Evolutionary conservation across 371 early-diverging fungal genomes (phyloP).

Genomic region (Mucor lusitanicus): DNA sequence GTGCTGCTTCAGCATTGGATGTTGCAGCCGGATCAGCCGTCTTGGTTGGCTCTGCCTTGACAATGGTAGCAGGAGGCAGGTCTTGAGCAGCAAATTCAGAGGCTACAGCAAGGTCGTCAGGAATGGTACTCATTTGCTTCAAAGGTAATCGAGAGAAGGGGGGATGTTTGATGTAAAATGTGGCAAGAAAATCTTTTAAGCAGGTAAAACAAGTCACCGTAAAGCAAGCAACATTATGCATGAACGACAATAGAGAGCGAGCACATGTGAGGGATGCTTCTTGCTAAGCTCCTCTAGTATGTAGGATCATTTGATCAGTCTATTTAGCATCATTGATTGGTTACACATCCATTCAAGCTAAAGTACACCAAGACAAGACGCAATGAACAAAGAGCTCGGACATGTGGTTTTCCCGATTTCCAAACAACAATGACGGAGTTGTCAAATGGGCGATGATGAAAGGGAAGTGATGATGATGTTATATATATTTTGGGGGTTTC

Average conservation of each 20-base stretch:
- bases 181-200: not conserved
- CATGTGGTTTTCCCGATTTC: not conserved
- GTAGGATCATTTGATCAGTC: not conserved
- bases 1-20: not conserved
- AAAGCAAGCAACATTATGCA: not conserved
- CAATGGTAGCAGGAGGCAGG: not conserved
- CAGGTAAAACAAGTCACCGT: conserved; percentile 12
- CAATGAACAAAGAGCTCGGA: not conserved
- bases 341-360: not conserved
- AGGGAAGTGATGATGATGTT: not conserved
- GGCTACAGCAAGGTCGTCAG: conserved; percentile 13
- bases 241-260: no score
- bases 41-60: not conserved
- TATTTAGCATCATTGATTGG: not conserved
- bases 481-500: not conserved
- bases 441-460: not conserved
- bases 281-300: not conserved
- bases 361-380: not conserved
- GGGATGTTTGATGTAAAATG: not conserved
- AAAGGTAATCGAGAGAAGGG: not conserved
- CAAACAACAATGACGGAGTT: conserved; percentile 1
- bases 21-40: not conserved
- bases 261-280: no score
- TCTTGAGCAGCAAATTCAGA: conserved; percentile 13
- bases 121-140: not conserved